Conservation (phyloP, 2,329 filamentous ascomycete species). For the Talaromyces atroroseus region DNA sequence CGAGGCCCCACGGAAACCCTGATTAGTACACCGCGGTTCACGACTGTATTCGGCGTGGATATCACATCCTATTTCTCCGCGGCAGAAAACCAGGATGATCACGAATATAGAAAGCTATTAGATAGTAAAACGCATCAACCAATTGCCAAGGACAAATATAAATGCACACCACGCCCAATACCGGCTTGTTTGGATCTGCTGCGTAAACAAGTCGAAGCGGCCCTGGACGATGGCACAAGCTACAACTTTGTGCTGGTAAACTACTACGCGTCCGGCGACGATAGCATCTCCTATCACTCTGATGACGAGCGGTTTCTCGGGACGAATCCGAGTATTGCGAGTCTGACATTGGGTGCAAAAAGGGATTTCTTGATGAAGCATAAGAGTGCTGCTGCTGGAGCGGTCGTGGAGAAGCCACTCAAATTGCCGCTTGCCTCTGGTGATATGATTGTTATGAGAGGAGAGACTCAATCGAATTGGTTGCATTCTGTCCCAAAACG, state of each 20-base stretch:
- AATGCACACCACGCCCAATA: conserved; percentile 56
- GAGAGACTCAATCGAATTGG: conserved; percentile 69
- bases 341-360: conserved; percentile 65
- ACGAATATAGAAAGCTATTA: conserved; percentile 24
- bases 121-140: conserved; percentile 40
- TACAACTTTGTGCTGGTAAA: conserved; percentile 81
- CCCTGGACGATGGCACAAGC: conserved; percentile 50
- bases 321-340: conserved; percentile 63
- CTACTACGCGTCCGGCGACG: conserved; percentile 71
- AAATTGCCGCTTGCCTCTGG: conserved; percentile 58
- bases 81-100: conserved; percentile 17
- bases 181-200: conserved; percentile 64
- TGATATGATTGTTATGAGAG: conserved; percentile 75
- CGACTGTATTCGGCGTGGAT: conserved; percentile 57
- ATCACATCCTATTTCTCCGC: conserved; percentile 57
- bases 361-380: conserved; percentile 77
- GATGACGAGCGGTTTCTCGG: conserved; percentile 77
- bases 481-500: conserved; percentile 73
- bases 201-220: conserved; percentile 57
- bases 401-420: conserved; percentile 36
- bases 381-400: conserved; percentile 43
- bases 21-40: conserved; percentile 59
- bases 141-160: conserved; percentile 46
- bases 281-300: conserved; percentile 74
- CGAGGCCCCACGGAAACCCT: conserved; percentile 58